These are phyloP conservation scores for Pyronema domesticum DNA, from an alignment of 495 filamentous ascomycete species.

Conservation along the genomic window DNA sequence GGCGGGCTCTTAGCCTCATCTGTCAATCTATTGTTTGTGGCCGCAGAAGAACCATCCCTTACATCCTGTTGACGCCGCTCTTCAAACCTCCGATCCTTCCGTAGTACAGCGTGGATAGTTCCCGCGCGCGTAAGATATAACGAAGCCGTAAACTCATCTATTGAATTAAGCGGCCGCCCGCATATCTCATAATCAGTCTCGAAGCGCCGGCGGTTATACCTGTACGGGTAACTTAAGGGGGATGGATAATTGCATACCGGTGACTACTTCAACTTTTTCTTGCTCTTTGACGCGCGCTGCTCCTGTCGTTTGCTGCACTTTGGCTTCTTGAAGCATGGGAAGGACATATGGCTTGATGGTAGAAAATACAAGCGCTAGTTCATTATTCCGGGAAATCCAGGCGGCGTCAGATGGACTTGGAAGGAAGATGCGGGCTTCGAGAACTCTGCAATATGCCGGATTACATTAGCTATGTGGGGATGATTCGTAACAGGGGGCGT, in stretches of 20 bases:
- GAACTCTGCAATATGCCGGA: constrained; percentile 60
- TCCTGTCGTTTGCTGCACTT: constrained; percentile 33
- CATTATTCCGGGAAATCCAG: constrained; percentile 61
- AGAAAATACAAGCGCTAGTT: constrained; percentile 64
- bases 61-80: neutral
- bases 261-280: constrained; percentile 70
- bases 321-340: constrained; percentile 76
- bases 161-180: constrained; percentile 6
- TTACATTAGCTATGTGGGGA: neutral
- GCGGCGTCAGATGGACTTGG: constrained; percentile 67
- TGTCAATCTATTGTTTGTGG: neutral
- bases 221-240: too few relatives aligned
- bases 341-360: constrained; percentile 68
- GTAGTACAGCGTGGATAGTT: constrained; percentile 69
- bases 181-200: too few relatives aligned
- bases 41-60: neutral
- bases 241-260: constrained; percentile 38
- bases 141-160: constrained; percentile 88
- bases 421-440: constrained; percentile 89
- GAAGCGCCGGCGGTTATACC: too few relatives aligned
- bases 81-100: constrained; percentile 2
- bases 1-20: constrained; percentile 10
- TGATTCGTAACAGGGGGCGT: neutral
- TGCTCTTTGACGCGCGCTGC: constrained; percentile 41
- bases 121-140: constrained; percentile 80